Evolutionary conservation across 768 basidiomycete species (phyloP).

Genomic region (Auricularia sp.): DNA sequence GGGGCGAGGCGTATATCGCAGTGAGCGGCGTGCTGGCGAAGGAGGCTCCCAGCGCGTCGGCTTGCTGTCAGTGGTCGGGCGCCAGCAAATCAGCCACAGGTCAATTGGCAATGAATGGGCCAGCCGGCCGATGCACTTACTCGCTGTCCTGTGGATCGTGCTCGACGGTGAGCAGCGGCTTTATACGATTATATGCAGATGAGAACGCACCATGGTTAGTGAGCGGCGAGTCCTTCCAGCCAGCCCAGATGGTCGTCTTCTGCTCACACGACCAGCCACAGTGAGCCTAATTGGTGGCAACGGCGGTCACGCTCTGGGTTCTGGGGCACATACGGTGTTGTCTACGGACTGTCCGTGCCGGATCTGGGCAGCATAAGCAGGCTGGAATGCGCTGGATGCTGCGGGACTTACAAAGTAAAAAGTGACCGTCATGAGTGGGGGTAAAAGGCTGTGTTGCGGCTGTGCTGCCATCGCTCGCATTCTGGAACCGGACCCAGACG

Average conservation of each 20-base stretch:
- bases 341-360: constrained; percentile 72
- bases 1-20: constrained; percentile 54
- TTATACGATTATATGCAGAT: too few relatives aligned
- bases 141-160: constrained; percentile 36
- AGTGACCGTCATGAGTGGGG: constrained; percentile 8
- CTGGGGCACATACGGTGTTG: constrained; percentile 42
- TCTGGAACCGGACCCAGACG: background rate
- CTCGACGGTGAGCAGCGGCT: background rate
- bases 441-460: background rate
- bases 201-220: constrained; percentile 55
- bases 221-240: constrained; percentile 62
- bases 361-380: constrained; percentile 30
- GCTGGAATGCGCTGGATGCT: background rate
- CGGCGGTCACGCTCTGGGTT: background rate
- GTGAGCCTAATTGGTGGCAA: background rate
- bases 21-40: constrained; percentile 39
- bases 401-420: constrained; percentile 5
- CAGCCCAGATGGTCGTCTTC: constrained; percentile 55
- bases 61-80: constrained; percentile 39
- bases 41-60: constrained; percentile 46
- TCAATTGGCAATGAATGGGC: background rate
- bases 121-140: constrained; percentile 22
- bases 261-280: background rate
- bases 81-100: constrained; percentile 12
- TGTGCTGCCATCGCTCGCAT: background rate